phyloP scores from a whole-genome alignment of 2,329 filamentous ascomycete species.

The Cladophialophora yegresii region DNA sequence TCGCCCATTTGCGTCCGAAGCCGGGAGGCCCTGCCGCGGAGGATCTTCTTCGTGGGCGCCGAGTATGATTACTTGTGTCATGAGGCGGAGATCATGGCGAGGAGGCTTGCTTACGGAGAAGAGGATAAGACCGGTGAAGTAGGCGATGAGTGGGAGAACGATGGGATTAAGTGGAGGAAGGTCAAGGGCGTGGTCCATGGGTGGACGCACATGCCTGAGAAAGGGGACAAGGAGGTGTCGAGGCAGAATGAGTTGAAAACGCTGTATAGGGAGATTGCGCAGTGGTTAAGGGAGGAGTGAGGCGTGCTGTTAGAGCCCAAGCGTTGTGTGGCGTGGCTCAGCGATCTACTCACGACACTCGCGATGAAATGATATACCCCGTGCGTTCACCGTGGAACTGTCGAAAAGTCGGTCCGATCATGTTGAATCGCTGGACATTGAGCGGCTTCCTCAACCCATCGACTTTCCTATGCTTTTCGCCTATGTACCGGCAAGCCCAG shows the following conservation, averaged over 20 bases:
- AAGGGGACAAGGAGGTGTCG: constrained; percentile 19
- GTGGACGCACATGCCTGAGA: constrained; percentile 30
- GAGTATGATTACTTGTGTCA: constrained; percentile 53
- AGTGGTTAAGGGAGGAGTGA: constrained; percentile 21
- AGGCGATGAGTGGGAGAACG: constrained; percentile 27
- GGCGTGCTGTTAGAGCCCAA: not conserved
- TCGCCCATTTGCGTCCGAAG: constrained; percentile 43
- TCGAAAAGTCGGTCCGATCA: not conserved
- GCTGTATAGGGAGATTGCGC: constrained; percentile 26
- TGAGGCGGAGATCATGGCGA: constrained; percentile 44
- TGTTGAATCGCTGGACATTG: not conserved
- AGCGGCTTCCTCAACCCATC: constrained; percentile 1
- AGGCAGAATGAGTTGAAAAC: constrained; percentile 15
- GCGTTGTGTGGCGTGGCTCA: not conserved
- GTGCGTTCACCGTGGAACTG: not conserved
- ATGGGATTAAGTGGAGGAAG: constrained; percentile 30
- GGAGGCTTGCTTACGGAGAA: constrained; percentile 34
- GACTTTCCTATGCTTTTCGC: not conserved
- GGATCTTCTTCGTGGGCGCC: constrained; percentile 49
- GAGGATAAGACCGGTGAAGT: constrained; percentile 27
- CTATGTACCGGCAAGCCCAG: not conserved
- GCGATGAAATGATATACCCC: not conserved
- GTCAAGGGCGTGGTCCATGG: constrained; percentile 27
- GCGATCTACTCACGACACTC: not conserved
- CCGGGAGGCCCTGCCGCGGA: constrained; percentile 44